Conservation (phyloP, 768 basidiomycete species). For the Boletus fagicola region DNA sequence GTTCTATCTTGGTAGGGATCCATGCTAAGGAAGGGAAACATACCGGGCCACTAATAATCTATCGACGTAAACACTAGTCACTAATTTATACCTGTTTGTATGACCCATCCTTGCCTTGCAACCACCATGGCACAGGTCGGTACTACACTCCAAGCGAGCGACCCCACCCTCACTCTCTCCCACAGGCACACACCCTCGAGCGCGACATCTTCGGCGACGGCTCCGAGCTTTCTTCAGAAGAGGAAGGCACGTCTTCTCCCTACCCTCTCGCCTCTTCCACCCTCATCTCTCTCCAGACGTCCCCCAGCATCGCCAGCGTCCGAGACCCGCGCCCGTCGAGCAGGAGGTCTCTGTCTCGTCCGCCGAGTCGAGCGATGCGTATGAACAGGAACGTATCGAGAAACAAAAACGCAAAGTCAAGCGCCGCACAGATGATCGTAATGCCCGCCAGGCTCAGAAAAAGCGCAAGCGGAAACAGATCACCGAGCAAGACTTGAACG, state of each 20-base stretch:
- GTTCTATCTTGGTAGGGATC: slow-evolving; percentile 24
- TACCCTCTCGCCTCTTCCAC: background rate
- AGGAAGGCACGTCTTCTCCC: slow-evolving; percentile 42
- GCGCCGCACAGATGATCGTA: slow-evolving; percentile 46
- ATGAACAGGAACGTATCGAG: slow-evolving; percentile 38
- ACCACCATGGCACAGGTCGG: slow-evolving; percentile 20
- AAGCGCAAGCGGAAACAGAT: slow-evolving; percentile 63
- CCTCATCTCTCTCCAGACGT: slow-evolving; percentile 34
- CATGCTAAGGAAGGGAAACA: slow-evolving; percentile 24
- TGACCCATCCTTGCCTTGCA: background rate
- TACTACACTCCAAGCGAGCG: background rate
- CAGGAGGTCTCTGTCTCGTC: slow-evolving; percentile 38
- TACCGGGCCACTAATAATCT: background rate
- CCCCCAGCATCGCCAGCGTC: slow-evolving; percentile 42
- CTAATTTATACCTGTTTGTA: slow-evolving; percentile 17
- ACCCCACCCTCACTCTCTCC: background rate
- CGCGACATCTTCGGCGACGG: slow-evolving; percentile 82
- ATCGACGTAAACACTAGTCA: background rate
- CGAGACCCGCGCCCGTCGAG: slow-evolving; percentile 29
- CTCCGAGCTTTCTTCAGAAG: slow-evolving; percentile 79
- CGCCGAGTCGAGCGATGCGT: slow-evolving; percentile 52
- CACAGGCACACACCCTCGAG: slow-evolving; percentile 42
- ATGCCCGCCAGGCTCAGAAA: slow-evolving; percentile 36
- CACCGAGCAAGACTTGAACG: slow-evolving; percentile 63
- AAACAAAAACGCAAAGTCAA: slow-evolving; percentile 27